These are phyloP conservation scores for Neocatenulostroma microsporum DNA, from an alignment of 2,329 filamentous ascomycete species.

Conservation along the genomic window DNA sequence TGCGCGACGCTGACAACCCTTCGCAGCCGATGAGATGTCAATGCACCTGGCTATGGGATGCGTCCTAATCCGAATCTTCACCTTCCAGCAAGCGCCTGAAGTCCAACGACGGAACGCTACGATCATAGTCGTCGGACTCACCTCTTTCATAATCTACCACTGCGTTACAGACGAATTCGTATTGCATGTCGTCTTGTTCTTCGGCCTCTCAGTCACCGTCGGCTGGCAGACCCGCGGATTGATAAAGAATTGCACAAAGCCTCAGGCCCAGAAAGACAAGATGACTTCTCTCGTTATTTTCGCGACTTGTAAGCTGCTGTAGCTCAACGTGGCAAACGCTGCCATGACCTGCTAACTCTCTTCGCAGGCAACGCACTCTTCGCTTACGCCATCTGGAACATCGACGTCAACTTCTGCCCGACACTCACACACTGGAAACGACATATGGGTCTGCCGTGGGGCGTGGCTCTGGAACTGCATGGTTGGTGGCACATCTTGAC, in stretches of 20 bases:
- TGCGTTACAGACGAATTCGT: constrained; percentile 23
- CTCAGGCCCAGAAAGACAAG: too few relatives aligned
- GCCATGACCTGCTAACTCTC: too few relatives aligned
- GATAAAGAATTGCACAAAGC: constrained; percentile 13
- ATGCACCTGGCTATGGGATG: constrained; percentile 24
- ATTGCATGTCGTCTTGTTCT: constrained; percentile 21
- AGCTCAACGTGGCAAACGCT: too few relatives aligned
- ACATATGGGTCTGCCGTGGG: constrained; percentile 66
- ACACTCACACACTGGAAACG: constrained; percentile 59
- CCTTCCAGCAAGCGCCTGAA: constrained; percentile 17
- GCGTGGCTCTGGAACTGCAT: constrained; percentile 62
- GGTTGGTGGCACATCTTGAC: constrained; percentile 76
- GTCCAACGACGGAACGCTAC: constrained; percentile 17
- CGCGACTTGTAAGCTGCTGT: too few relatives aligned
- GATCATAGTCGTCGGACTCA: constrained; percentile 18
- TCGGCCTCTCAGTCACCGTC: constrained; percentile 17
- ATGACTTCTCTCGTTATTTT: too few relatives aligned
- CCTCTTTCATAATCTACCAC: constrained; percentile 21
- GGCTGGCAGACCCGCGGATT: constrained; percentile 12
- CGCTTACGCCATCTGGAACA: constrained; percentile 67
- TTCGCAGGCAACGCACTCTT: constrained; percentile 12
- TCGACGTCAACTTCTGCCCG: constrained; percentile 72
- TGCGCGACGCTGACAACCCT: neutral
- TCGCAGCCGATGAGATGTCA: constrained; percentile 17
- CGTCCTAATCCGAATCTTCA: constrained; percentile 18